Evolutionary conservation across 148 eudicot species (phyloP).

Genomic region (Talinum fruticosum): DNA sequence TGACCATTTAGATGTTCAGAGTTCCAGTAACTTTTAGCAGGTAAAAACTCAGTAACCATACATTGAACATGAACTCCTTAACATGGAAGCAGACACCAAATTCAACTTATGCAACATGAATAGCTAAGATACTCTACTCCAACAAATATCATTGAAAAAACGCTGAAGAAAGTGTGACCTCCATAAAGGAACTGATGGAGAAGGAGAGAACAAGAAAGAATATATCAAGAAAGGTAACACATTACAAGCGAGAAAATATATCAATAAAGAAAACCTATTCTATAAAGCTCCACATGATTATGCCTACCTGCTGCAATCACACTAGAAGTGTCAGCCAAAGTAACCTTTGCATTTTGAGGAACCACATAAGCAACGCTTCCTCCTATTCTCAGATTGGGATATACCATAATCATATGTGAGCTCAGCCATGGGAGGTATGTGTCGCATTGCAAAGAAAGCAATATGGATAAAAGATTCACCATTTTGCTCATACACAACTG

Average conservation of each 20-base stretch:
- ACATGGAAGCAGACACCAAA: not conserved
- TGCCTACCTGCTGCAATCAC: conserved; percentile 23
- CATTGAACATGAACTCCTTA: not conserved
- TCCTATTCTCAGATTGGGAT: conserved; percentile 49
- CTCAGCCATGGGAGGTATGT: conserved; percentile 91
- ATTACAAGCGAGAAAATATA: not conserved
- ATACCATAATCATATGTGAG: conserved; percentile 81
- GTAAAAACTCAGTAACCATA: not conserved
- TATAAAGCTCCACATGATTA: not conserved
- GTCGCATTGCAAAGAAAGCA: conserved; percentile 76
- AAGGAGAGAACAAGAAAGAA: not conserved
- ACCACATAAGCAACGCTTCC: conserved; percentile 80
- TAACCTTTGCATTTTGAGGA: conserved; percentile 72
- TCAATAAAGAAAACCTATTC: not conserved
- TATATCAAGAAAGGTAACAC: not conserved
- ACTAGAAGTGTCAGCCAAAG: conserved; percentile 43
- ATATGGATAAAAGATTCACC: conserved; percentile 58
- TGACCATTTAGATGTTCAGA: no score
- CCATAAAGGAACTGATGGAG: not conserved
- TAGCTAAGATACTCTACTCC: not conserved
- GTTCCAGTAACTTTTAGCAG: no score
- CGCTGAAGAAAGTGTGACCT: not conserved
- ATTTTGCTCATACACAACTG: conserved; percentile 57
- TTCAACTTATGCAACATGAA: not conserved
- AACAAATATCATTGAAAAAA: not conserved